phyloP scores from a whole-genome alignment of 164 flowering plant genomes.

The Brasenia schreberi region DNA sequence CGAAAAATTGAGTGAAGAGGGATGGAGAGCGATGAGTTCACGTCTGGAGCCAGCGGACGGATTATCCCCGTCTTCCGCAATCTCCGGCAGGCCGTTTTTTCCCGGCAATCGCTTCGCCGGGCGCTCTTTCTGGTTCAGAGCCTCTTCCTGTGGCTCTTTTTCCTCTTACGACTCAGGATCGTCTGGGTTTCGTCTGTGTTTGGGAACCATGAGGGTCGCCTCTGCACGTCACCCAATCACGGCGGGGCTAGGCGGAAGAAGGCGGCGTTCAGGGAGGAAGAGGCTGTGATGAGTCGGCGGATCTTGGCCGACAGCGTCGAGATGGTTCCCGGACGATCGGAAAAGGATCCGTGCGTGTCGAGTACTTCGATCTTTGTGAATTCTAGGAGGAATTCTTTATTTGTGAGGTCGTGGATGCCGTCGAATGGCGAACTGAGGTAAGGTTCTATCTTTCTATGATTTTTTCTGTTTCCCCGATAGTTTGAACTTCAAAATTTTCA shows the following conservation, averaged over 20 bases:
- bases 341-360: constrained; percentile 26
- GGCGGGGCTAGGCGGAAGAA: constrained; percentile 5
- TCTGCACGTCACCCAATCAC: background rate
- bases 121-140: constrained; percentile 43
- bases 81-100: constrained; percentile 26
- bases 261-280: constrained; percentile 41
- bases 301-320: constrained; percentile 56
- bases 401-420: constrained; percentile 85
- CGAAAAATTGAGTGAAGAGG: background rate
- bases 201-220: background rate
- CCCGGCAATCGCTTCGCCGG: constrained; percentile 21
- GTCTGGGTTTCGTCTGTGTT: background rate
- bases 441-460: constrained; percentile 4
- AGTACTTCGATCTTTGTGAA: constrained; percentile 53
- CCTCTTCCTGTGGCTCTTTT: constrained; percentile 38
- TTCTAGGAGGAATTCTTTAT: constrained; percentile 48
- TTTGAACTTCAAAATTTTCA: background rate
- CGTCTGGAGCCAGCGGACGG: constrained; percentile 91
- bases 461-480: background rate
- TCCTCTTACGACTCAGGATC: constrained; percentile 18
- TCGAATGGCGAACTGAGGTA: constrained; percentile 50
- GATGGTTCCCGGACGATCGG: constrained; percentile 22
- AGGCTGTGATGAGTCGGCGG: constrained; percentile 53
- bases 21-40: constrained; percentile 38
- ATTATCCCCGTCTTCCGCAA: constrained; percentile 62